phyloP scores from a whole-genome alignment of 1,284 basidiomycete genomes.

The Cutaneotrichosporon sp. region DNA sequence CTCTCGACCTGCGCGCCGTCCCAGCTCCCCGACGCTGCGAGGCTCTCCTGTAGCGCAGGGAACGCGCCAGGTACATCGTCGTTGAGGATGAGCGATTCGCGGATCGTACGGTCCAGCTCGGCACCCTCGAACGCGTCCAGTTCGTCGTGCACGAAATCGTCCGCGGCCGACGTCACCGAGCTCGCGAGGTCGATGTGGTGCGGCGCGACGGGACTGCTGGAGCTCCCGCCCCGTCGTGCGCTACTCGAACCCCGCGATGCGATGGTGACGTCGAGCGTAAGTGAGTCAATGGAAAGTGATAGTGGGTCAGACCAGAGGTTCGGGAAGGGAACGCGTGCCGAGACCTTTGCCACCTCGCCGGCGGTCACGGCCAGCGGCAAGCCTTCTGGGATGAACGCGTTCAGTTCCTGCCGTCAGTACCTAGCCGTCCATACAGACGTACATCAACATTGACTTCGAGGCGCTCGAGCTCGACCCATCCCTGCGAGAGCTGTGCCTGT shows the following conservation, averaged over 20 bases:
- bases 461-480: slow-evolving; percentile 77
- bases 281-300: slow-evolving; percentile 55
- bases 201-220: not conserved
- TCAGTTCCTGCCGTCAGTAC: slow-evolving; percentile 62
- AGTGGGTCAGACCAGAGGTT: slow-evolving; percentile 45
- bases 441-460: slow-evolving; percentile 73
- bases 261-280: slow-evolving; percentile 63
- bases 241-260: slow-evolving; percentile 44
- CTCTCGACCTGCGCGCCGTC: slow-evolving; percentile 35
- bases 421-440: slow-evolving; percentile 10
- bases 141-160: slow-evolving; percentile 77
- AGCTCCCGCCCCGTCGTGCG: slow-evolving; percentile 47
- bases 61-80: slow-evolving; percentile 39
- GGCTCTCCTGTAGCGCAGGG: slow-evolving; percentile 15
- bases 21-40: not conserved
- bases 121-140: slow-evolving; percentile 66
- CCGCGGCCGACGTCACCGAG: slow-evolving; percentile 72
- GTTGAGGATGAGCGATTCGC: slow-evolving; percentile 40
- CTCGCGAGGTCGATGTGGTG: slow-evolving; percentile 57
- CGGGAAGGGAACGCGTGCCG: slow-evolving; percentile 54
- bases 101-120: slow-evolving; percentile 63
- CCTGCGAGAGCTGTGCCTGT: slow-evolving; percentile 85
- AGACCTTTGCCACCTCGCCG: slow-evolving; percentile 67
- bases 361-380: slow-evolving; percentile 65
- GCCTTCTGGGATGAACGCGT: slow-evolving; percentile 58